A percentile compares a stretch with the other conserved stretches of the same genome.
These are phyloP conservation scores for Rhizoclosmatium sp. DNA, from an alignment of 192 early-diverging fungal genomes.

Conservation along the genomic window DNA sequence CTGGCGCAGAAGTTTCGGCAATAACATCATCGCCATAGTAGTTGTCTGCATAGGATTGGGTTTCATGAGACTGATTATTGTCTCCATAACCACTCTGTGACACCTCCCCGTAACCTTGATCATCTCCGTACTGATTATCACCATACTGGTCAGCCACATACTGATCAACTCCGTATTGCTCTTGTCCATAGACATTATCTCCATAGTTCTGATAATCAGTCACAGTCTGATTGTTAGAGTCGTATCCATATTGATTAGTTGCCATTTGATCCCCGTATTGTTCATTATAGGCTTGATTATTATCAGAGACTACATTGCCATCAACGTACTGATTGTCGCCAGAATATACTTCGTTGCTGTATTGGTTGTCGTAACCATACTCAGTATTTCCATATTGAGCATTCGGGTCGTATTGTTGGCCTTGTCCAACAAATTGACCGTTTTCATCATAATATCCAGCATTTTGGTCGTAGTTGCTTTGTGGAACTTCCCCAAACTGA, in stretches of 20 bases:
- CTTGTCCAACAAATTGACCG: constrained; percentile 2
- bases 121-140: constrained; percentile 1
- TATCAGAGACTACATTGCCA: background rate
- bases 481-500: background rate
- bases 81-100: background rate
- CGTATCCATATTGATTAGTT: background rate
- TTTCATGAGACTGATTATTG: background rate
- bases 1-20: background rate
- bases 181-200: background rate
- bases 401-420: background rate
- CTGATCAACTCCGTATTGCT: background rate
- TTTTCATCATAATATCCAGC: constrained; percentile 1
- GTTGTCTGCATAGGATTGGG: background rate
- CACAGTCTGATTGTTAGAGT: background rate
- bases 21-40: background rate
- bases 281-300: constrained; percentile 13
- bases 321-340: background rate
- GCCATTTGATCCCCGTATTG: background rate
- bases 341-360: background rate
- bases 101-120: background rate
- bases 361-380: background rate
- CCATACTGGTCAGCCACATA: background rate
- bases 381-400: constrained; percentile 2
- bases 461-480: background rate
- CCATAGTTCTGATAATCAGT: background rate